These are phyloP conservation scores for Magnusiomyces tetraspermus DNA, from an alignment of 1,139 yeast genomes.

Conservation along the genomic window DNA sequence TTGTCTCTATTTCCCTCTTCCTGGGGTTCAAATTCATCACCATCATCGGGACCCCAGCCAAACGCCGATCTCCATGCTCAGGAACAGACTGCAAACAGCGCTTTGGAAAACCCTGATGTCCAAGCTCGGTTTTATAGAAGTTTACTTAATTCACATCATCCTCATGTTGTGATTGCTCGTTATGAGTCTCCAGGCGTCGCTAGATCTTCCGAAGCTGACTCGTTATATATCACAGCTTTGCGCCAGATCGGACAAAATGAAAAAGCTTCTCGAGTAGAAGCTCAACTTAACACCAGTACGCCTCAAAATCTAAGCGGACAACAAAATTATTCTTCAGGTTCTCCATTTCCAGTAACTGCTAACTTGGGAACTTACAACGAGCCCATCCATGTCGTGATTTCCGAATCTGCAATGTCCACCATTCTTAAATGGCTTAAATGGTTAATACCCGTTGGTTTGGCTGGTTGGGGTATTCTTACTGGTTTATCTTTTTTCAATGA, in stretches of 20 bases:
- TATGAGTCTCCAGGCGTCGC: conserved; percentile 90
- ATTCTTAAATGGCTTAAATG: conserved; percentile 84
- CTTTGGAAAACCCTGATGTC: conserved; percentile 51
- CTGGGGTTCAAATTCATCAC: conserved; percentile 1
- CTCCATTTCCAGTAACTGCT: not conserved
- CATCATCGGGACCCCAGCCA: not conserved
- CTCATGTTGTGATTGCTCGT: conserved; percentile 85
- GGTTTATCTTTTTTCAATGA: conserved; percentile 68
- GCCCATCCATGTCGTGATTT: conserved; percentile 85
- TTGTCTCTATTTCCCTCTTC: conserved; percentile 4
- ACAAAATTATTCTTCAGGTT: conserved; percentile 22
- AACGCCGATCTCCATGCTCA: conserved; percentile 6
- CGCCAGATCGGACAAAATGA: conserved; percentile 65
- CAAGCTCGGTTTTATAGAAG: conserved; percentile 79
- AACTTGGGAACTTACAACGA: conserved; percentile 39
- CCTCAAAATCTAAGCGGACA: conserved; percentile 14
- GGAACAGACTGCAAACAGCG: conserved; percentile 75
- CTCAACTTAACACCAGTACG: conserved; percentile 17
- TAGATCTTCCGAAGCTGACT: conserved; percentile 64
- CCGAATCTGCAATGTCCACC: conserved; percentile 70
- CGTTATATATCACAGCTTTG: conserved; percentile 69
- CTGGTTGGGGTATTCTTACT: conserved; percentile 50
- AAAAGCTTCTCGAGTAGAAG: conserved; percentile 51
- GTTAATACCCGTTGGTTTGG: conserved; percentile 69
- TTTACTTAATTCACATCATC: conserved; percentile 68